Conservation (phyloP, 805 yeast species). For the Henningerozyma blattae region DNA sequence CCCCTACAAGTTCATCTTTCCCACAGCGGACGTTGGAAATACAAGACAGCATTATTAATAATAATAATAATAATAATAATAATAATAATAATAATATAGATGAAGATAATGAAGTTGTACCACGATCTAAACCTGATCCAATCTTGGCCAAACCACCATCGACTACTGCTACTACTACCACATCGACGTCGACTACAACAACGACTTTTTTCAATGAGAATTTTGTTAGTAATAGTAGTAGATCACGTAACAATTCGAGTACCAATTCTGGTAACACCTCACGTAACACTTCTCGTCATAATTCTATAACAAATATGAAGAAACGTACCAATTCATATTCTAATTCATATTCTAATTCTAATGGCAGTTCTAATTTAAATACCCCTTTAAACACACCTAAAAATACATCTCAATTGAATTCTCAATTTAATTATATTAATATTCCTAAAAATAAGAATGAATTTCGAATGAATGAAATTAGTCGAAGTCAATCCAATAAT, state of each 20-base stretch:
- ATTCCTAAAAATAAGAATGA: background rate
- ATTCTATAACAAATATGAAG: background rate
- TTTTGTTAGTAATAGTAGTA: background rate
- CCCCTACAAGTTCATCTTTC: background rate
- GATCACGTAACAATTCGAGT: background rate
- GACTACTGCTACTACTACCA: too few species aligned
- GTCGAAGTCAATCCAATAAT: too few species aligned
- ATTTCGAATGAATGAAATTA: too few species aligned
- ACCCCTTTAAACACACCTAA: background rate
- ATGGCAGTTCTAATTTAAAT: background rate
- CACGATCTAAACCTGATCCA: conserved; percentile 12
- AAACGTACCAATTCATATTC: background rate
- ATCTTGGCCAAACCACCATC: conserved; percentile 7
- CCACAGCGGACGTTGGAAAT: too few species aligned
- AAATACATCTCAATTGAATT: background rate
- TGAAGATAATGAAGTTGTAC: conserved; percentile 13
- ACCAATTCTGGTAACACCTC: too few species aligned
- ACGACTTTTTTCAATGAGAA: background rate
- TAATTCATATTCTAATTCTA: background rate
- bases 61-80: background rate
- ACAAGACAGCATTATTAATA: too few species aligned
- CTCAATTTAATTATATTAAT: background rate
- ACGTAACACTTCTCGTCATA: background rate
- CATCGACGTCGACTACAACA: background rate
- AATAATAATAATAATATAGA: too few species aligned